Evolutionary conservation across 2,329 filamentous ascomycete species (phyloP).

Genomic region (Sporothrix curviconia): DNA sequence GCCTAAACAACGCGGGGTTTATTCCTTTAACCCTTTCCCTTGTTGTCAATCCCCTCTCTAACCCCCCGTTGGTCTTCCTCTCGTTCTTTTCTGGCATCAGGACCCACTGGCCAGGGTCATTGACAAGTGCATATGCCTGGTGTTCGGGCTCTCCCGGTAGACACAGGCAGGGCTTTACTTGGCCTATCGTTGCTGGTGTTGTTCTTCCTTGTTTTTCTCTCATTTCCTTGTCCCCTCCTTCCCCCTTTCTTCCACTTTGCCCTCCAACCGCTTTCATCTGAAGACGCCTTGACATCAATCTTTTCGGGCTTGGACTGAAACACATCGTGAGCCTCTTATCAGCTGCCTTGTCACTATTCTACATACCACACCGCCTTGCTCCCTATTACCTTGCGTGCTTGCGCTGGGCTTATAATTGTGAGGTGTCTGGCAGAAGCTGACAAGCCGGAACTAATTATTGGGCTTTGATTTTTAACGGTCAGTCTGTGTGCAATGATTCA

Average conservation of each 20-base stretch:
- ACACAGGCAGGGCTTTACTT: not conserved
- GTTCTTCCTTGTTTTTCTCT: not conserved
- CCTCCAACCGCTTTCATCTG: not conserved
- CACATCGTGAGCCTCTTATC: too few relatives aligned
- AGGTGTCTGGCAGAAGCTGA: too few relatives aligned
- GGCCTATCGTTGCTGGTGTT: not conserved
- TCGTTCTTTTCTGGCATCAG: not conserved
- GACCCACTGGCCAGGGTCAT: constrained; percentile 3
- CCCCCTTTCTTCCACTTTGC: not conserved
- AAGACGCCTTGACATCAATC: not conserved
- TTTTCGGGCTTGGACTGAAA: too few relatives aligned
- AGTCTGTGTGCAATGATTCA: not conserved
- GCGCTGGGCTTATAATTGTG: too few relatives aligned
- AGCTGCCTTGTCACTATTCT: not conserved
- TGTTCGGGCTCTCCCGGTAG: constrained; percentile 13
- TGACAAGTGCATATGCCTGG: constrained; percentile 7
- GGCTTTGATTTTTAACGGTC: too few relatives aligned
- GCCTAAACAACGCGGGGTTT: constrained; percentile 4
- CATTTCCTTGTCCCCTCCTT: not conserved
- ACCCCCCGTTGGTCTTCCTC: not conserved
- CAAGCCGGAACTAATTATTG: too few relatives aligned
- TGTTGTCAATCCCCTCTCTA: not conserved
- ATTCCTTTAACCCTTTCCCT: not conserved
- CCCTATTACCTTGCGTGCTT: too few relatives aligned
- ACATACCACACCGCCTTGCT: not conserved